These are phyloP conservation scores for Podaxis sp. DNA, from an alignment of 768 basidiomycete species.

Conservation along the genomic window DNA sequence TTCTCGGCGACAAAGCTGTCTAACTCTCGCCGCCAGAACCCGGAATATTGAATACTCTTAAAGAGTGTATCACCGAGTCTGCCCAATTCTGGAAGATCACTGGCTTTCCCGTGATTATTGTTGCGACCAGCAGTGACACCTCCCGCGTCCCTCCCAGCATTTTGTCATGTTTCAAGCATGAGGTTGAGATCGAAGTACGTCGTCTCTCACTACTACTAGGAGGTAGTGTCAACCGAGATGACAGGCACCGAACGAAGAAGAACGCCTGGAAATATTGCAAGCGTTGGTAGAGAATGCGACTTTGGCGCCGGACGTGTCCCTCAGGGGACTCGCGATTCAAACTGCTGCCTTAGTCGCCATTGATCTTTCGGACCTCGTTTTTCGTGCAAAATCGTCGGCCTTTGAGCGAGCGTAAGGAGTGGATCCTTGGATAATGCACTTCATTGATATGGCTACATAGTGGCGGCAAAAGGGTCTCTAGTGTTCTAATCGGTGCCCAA, in stretches of 20 bases:
- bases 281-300: conserved; percentile 37
- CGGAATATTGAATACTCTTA: conserved; percentile 53
- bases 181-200: conserved; percentile 70
- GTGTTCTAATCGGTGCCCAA: conserved; percentile 45
- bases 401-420: conserved; percentile 50
- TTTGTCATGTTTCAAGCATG: conserved; percentile 81
- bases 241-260: conserved; percentile 80
- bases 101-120: conserved; percentile 71
- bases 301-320: conserved; percentile 76
- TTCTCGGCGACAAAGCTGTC: not conserved
- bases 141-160: conserved; percentile 65
- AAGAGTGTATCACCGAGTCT: conserved; percentile 62
- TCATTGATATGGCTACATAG: conserved; percentile 19
- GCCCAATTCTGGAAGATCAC: conserved; percentile 55
- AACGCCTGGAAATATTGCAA: conserved; percentile 63
- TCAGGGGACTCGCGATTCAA: conserved; percentile 73
- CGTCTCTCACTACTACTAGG: not conserved
- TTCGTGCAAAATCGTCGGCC: conserved; percentile 55
- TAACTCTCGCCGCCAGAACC: conserved; percentile 45
- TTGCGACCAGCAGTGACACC: conserved; percentile 71
- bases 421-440: conserved; percentile 1
- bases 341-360: conserved; percentile 88
- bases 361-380: conserved; percentile 74
- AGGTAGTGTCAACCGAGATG: not conserved
- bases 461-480: conserved; percentile 29